phyloP scores from a whole-genome alignment of 208 protist genomes.

The Porcisia deanei region DNA sequence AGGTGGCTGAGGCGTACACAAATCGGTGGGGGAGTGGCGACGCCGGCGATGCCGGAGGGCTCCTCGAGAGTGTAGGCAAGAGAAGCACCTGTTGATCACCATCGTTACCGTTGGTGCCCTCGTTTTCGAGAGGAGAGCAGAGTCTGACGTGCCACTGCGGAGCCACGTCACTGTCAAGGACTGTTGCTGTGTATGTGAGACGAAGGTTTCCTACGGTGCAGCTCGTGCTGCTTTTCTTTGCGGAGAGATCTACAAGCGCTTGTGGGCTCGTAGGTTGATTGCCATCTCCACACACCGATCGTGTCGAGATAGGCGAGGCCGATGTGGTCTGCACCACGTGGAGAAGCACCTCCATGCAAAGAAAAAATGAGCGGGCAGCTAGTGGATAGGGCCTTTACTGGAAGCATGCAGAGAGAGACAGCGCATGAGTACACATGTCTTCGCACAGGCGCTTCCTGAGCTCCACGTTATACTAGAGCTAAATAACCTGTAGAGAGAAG shows the following conservation, averaged over 20 bases:
- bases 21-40: not conserved
- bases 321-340: constrained; percentile 2
- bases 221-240: not conserved
- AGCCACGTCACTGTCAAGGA: not conserved
- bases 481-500: too few species aligned
- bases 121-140: not conserved
- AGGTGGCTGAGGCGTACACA: not conserved
- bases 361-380: not conserved
- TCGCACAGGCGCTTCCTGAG: too few species aligned
- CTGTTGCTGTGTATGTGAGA: not conserved
- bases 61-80: not conserved
- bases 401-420: not conserved
- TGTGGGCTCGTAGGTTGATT: not conserved
- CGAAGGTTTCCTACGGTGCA: not conserved
- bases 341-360: constrained; percentile 20
- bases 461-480: too few species aligned
- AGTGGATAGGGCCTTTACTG: not conserved
- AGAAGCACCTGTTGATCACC: not conserved
- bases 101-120: not conserved
- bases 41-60: not conserved
- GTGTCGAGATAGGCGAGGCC: not conserved
- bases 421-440: too few species aligned
- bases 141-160: not conserved
- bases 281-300: not conserved
- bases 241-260: not conserved